A percentile compares a stretch with the other conserved stretches of the same genome.
Conservation (phyloP, 2,329 filamentous ascomycete genomes). For the Botryosphaeria dothidea region DNA sequence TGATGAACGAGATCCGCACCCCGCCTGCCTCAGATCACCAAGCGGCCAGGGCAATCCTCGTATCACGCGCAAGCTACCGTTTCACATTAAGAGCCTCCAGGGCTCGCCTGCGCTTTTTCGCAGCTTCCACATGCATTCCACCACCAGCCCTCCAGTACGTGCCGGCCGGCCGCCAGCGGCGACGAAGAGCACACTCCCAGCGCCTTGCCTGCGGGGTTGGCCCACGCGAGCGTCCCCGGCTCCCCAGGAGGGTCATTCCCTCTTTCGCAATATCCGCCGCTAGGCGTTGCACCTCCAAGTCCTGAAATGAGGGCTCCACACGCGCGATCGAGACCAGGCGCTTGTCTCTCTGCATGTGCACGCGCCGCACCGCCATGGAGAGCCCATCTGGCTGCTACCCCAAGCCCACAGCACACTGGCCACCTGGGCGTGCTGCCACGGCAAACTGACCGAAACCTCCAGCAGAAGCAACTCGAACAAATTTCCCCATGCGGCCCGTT, state of each 20-base stretch:
- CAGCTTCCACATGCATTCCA: conserved; percentile 13
- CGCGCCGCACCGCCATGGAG: background rate
- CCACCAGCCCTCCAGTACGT: background rate
- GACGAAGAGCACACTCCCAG: background rate
- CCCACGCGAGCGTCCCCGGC: conserved; percentile 6
- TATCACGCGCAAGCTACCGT: conserved; percentile 15
- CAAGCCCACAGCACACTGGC: background rate
- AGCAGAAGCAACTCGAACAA: background rate
- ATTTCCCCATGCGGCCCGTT: background rate
- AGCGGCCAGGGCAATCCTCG: conserved; percentile 4
- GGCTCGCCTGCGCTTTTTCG: conserved; percentile 15
- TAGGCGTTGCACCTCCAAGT: conserved; percentile 1
- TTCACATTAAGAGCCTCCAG: conserved; percentile 14
- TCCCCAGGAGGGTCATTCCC: conserved; percentile 9
- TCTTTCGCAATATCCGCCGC: conserved; percentile 14
- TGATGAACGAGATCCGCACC: conserved; percentile 17
- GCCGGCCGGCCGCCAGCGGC: background rate
- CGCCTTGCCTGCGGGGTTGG: conserved; percentile 11
- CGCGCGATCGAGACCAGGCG: conserved; percentile 9
- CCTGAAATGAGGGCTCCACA: conserved; percentile 10
- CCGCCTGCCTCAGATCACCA: conserved; percentile 16
- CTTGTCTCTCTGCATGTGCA: conserved; percentile 2
- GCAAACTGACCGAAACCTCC: background rate
- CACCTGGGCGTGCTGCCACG: background rate
- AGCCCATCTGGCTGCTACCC: background rate